Base-by-base conservation (phyloP, 2,329 filamentous ascomycete genomes). In the Ciborinia camelliae region DNA sequence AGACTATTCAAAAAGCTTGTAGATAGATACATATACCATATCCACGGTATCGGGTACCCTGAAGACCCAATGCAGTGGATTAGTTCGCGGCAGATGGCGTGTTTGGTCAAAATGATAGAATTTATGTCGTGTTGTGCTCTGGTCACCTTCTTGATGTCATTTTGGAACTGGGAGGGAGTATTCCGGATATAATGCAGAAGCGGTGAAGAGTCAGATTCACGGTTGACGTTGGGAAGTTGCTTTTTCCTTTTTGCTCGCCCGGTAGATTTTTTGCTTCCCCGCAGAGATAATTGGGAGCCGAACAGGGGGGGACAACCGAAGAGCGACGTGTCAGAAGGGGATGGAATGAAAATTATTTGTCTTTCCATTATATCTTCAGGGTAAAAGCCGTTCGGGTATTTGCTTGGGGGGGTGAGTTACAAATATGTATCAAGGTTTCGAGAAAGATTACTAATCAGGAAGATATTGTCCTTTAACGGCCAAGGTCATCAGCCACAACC, bases 41-140 rank as follows among this genome's bases (percentile, higher is more conserved):
- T n/a, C 62, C 62, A 63, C 45, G 62, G 62, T 48, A 28, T 58
- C 62, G 62, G 62, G 52, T 63, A 63, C 43, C 43, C 51, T 63
- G 58, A 57, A 53, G 52, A 63, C 52, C 52, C 61, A 63, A 30
- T 37, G 15, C 14, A 59, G 45, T 58, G 53, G 62, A 51, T 58
- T 48, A 50, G 23, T 58, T 50, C 32, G 47, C 62, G 62, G 62
- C 43, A 63, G 62, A 50, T 63, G 62, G 62, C 62, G 62, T 41
- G 20, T 50, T 63, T 58, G 32, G 43, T 55, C 37, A 23, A 50
- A 37, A 59, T 59, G 18, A 63, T 63, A 48, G 51, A 55, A 28
- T 48, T 47, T 9, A 37, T 30, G 41, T 57, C 61, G 5, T 37
- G 48, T 39, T 39, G 26, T 35, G 37, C 15, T 54, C 37, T 41